Evolutionary conservation across 805 yeast genomes (phyloP), one percentile per base, ranked within the genome.

Genomic region (Soucietia sequanensis): DNA sequence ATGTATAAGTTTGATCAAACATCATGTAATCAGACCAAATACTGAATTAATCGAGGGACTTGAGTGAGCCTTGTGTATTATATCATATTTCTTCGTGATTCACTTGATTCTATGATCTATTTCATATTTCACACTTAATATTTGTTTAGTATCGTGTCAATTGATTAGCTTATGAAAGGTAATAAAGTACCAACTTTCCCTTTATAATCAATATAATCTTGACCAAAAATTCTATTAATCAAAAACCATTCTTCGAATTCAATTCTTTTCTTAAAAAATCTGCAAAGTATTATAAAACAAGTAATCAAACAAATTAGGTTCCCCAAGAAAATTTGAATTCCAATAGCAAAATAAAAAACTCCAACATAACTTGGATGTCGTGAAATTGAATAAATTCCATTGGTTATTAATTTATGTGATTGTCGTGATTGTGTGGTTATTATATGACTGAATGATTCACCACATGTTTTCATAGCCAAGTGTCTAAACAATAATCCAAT

Each of bases 331-430:
- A 58, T 16, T 40, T 64, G 65, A 33, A 51, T 33, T 7, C 71
- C 71, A 20, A 56, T 42, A 9, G 49, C 60, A 30, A 56, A 56
- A n/a, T 52, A 31, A 41, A 58, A 54, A 38, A 63, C 65, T 25
- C 72, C 72, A 6, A 60, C 30, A 38, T 66, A 66, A 34, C 68
- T 58, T 12, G 72, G 72, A 37, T 66, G 72, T 32, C 71, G 40
- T 18, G 49, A 34, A 39, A 39, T 43, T 6, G 40, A 23, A 37
- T 60, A 66, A n/a, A 62, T 38, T 1, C 72, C 72, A 10, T 30
- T 27, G 9, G 68, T 62, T 18, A 65, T 54, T 22, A 66, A 43
- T 30, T 28, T 31, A 8, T 42, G 43, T 17, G 39, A 36, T 6
- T 24, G 21, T 6, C 30, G 30, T 9, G 39, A 32, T 8, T 44